phyloP scores from a whole-genome alignment of 768 basidiomycete genomes.

The Boletus edulis region DNA sequence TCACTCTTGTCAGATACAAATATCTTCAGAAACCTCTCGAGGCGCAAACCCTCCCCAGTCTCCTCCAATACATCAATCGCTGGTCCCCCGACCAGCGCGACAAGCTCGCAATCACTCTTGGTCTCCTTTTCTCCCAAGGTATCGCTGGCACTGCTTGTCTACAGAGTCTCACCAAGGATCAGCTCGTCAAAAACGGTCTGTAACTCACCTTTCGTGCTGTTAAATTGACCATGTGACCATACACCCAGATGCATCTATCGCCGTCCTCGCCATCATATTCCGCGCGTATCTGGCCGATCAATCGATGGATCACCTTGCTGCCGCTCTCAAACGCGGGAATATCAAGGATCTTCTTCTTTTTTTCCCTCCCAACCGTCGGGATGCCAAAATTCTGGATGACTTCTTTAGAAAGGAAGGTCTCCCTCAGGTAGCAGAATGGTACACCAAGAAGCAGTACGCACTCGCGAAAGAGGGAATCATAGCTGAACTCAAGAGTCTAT shows the following conservation, averaged over 20 bases:
- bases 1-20: slow-evolving; percentile 70
- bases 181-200: slow-evolving; percentile 90
- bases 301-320: slow-evolving; percentile 86
- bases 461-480: slow-evolving; percentile 77
- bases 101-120: slow-evolving; percentile 79
- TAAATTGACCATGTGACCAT: slow-evolving; percentile 8
- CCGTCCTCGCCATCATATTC: slow-evolving; percentile 75
- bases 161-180: slow-evolving; percentile 84
- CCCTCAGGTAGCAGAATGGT: slow-evolving; percentile 87
- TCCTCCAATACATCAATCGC: slow-evolving; percentile 87
- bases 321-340: slow-evolving; percentile 77
- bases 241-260: slow-evolving; percentile 67
- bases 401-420: slow-evolving; percentile 84
- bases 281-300: slow-evolving; percentile 79
- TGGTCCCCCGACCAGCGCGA: slow-evolving; percentile 77
- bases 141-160: slow-evolving; percentile 77
- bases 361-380: slow-evolving; percentile 84
- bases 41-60: slow-evolving; percentile 72
- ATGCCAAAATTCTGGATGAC: slow-evolving; percentile 70
- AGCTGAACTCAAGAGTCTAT: slow-evolving; percentile 64
- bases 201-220: slow-evolving; percentile 6
- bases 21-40: slow-evolving; percentile 98
- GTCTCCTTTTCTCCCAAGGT: slow-evolving; percentile 81
- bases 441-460: slow-evolving; percentile 84
- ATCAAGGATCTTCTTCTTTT: slow-evolving; percentile 84